Conservation (phyloP, 768 basidiomycete species). For the Trametes elegans region DNA sequence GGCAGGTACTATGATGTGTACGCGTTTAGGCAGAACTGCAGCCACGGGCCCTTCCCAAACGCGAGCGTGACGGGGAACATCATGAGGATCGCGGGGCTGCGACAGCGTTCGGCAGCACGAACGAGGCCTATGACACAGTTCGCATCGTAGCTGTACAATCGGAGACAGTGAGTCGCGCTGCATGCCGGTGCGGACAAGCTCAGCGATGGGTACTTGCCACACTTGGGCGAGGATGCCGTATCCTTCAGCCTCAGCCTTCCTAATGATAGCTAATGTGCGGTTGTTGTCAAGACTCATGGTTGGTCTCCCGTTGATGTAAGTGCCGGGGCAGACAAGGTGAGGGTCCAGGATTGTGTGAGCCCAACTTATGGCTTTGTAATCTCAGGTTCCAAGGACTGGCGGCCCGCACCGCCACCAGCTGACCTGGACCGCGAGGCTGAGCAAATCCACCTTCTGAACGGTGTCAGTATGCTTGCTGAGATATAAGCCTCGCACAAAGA, state of each 20-base stretch:
- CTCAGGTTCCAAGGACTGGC: no score
- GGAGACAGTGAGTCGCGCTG: background rate
- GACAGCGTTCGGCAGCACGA: slow-evolving; percentile 45
- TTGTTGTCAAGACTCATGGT: slow-evolving; percentile 26
- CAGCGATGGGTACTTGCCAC: slow-evolving; percentile 30
- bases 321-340: no score
- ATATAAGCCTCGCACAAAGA: no score
- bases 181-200: background rate
- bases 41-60: slow-evolving; percentile 45
- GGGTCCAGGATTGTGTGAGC: no score
- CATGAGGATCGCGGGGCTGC: slow-evolving; percentile 45
- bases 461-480: no score
- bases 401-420: no score
- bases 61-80: slow-evolving; percentile 46
- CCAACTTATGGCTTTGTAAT: no score
- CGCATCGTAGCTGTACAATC: slow-evolving; percentile 41
- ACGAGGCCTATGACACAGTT: slow-evolving; percentile 45
- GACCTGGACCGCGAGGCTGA: no score
- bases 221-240: slow-evolving; percentile 45
- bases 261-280: slow-evolving; percentile 41
- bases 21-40: slow-evolving; percentile 44
- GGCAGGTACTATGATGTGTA: slow-evolving; percentile 7
- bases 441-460: no score
- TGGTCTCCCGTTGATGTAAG: background rate
- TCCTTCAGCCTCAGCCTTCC: slow-evolving; percentile 39